Percentiles rank a stretch among this genome's conserved stretches.
These are phyloP conservation scores for Puccinia horiana DNA, from an alignment of 1,284 basidiomycete genomes.

Conservation along the genomic window DNA sequence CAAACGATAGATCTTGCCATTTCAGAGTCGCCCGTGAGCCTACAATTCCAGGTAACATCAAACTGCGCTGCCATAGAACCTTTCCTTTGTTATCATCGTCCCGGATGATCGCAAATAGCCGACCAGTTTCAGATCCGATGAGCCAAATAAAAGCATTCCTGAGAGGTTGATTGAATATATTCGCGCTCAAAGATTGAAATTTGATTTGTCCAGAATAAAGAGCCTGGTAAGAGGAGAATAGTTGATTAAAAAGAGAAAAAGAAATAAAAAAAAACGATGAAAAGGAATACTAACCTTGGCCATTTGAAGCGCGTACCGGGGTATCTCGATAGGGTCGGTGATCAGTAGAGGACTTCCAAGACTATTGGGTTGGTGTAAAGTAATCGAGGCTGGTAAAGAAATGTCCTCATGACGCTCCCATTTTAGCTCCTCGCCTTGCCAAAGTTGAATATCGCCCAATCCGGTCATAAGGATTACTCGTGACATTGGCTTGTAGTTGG, in stretches of 20 bases:
- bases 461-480: slow-evolving; percentile 33
- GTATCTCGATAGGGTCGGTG: slow-evolving; percentile 16
- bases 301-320: not conserved
- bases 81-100: not conserved
- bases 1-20: slow-evolving; percentile 6
- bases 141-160: slow-evolving; percentile 36
- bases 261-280: not conserved
- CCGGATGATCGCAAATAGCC: slow-evolving; percentile 40
- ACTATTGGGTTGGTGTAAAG: slow-evolving; percentile 29
- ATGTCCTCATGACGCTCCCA: slow-evolving; percentile 50
- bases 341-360: slow-evolving; percentile 20
- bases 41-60: slow-evolving; percentile 9
- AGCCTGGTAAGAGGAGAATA: not conserved
- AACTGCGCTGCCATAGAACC: slow-evolving; percentile 38
- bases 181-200: not conserved
- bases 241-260: not conserved
- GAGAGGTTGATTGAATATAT: not conserved
- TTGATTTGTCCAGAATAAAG: slow-evolving; percentile 1
- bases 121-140: slow-evolving; percentile 42
- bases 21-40: slow-evolving; percentile 9
- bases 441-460: slow-evolving; percentile 46
- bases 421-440: slow-evolving; percentile 42
- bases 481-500: slow-evolving; percentile 37
- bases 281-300: not conserved
- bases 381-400: slow-evolving; percentile 21